phyloP scores from a whole-genome alignment of 2,329 filamentous ascomycete species.

The Grosmannia huntii region DNA sequence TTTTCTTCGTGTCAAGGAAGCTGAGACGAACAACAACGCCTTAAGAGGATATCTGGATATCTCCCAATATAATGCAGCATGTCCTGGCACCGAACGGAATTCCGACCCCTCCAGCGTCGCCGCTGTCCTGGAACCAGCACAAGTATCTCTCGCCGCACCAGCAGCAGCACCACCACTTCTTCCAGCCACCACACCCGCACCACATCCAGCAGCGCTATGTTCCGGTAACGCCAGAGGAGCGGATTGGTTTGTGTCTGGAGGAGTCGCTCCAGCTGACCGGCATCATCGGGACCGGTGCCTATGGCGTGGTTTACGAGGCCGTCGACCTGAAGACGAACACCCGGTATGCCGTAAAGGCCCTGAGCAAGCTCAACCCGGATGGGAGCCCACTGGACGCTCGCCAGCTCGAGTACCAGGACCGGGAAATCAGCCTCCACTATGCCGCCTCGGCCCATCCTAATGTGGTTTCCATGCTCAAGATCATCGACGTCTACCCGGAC shows the following conservation, averaged over 20 bases:
- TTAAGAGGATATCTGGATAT: conserved; percentile 9
- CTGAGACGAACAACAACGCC: neutral
- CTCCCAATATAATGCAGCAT: conserved; percentile 44
- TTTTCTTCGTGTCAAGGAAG: conserved; percentile 3
- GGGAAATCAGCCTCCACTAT: conserved; percentile 88
- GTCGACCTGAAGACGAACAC: conserved; percentile 69
- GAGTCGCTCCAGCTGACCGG: conserved; percentile 71
- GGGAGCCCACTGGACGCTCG: conserved; percentile 63
- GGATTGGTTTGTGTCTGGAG: conserved; percentile 72
- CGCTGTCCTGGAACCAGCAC: conserved; percentile 34
- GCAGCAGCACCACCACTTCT: conserved; percentile 26
- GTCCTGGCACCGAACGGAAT: conserved; percentile 39
- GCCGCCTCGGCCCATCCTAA: conserved; percentile 80
- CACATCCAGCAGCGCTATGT: conserved; percentile 25
- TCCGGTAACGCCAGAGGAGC: conserved; percentile 63
- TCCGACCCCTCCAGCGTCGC: conserved; percentile 45
- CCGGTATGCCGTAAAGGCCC: conserved; percentile 88
- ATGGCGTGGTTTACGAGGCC: conserved; percentile 90
- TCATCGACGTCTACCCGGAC: conserved; percentile 80
- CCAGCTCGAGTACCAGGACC: conserved; percentile 80
- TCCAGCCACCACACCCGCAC: conserved; percentile 23
- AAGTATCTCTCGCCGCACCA: conserved; percentile 31
- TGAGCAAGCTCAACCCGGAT: conserved; percentile 76
- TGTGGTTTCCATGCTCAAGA: conserved; percentile 86
- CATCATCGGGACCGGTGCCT: conserved; percentile 86